Evolutionary conservation across 768 basidiomycete genomes (phyloP), one percentile per base, ranked within the genome.

Genomic region (Phlebiopsis gigantea): DNA sequence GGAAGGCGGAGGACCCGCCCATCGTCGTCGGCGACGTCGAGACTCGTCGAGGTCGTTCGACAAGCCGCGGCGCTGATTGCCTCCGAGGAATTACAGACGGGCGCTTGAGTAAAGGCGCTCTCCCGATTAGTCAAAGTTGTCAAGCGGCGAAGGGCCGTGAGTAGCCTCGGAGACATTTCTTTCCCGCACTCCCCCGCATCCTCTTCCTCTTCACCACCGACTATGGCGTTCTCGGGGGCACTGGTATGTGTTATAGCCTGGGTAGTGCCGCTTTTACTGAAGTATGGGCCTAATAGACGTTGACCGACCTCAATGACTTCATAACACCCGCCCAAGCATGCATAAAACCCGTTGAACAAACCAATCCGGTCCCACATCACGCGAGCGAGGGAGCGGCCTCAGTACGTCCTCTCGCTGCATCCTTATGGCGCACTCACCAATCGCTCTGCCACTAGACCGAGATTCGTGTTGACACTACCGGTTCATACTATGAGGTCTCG

Each of bases 271-370:
- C n/a, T n/a, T n/a, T n/a, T 8, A 2, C 29, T 47, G n/a, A 49
- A 2, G 19, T 9, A 30, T 22, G 8, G n/a, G 17, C 7, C 8
- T 22, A 5, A 12, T 59, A 94, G 92, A 94, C 89, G 8, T 75
- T 98, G 46, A 93, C 92, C 19, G 95, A 96, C 72, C 79, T 98
- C 49, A 98, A 98, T 69, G 97, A 98, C 72, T 99, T 94, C 70
- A 91, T 99, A 43, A 89, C 92, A 0, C 97, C 97, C 1, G 89
- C 93, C 1, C 96, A 98, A 73, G 90, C 90, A 19, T 99, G 97
- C 72, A 98, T 98, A 73, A 97, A 98, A 66, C 96, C 97, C 0
- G 93, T 98, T 22, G 78, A 84, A 63, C 75, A 79, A 57, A 70
- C 73, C 8, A 78, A 80, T 44, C 65, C 66, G 69, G 80, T 74